Conservation (phyloP, 257 asterid species). For the Jacaranda mimosifolia region DNA sequence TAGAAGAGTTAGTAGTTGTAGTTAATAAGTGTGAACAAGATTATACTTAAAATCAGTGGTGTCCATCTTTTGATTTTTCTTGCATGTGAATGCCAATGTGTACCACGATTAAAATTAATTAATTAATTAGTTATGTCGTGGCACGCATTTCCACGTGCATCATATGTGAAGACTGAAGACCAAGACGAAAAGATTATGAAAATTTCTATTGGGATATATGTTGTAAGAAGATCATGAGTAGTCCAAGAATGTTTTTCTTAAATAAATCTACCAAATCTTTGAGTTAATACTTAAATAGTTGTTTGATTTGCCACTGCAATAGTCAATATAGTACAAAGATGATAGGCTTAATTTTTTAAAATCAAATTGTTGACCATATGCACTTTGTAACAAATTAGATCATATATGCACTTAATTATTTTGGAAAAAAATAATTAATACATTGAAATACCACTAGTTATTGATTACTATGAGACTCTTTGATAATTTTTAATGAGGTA, state of each 20-base stretch:
- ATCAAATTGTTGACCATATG: background rate
- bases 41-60: constrained; percentile 7
- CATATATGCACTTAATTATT: too few relatives aligned
- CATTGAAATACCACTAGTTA: background rate
- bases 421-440: background rate
- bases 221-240: background rate
- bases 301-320: too few relatives aligned
- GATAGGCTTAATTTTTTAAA: background rate
- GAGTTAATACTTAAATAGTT: background rate
- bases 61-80: constrained; percentile 15
- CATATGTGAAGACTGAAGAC: background rate
- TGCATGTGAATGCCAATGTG: constrained; percentile 45
- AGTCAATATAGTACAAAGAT: too few relatives aligned
- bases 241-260: background rate
- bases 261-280: constrained; percentile 11
- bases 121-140: background rate
- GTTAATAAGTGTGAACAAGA: constrained; percentile 34
- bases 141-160: constrained; percentile 9
- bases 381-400: too few relatives aligned
- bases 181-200: background rate
- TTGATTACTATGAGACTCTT: background rate
- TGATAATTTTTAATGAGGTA: too few relatives aligned
- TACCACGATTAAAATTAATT: background rate
- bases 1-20: too few relatives aligned
- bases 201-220: background rate